Base-by-base conservation (phyloP, 1,284 basidiomycete species). In the Pseudozyma tsukubaensis region DNA sequence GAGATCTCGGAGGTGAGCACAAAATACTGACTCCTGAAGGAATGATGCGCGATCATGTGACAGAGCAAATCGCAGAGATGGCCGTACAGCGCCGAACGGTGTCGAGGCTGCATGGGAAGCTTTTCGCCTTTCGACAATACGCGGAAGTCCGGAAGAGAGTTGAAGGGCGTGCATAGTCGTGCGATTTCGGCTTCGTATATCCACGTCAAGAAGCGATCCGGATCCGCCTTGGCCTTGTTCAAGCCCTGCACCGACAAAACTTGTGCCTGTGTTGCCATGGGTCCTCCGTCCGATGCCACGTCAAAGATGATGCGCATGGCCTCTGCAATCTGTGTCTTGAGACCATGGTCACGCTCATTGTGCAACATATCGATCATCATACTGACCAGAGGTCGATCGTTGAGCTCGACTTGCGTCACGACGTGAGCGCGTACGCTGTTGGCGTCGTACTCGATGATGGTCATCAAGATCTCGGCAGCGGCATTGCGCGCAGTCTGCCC, bases 251-350 rank as follows among this genome's bases (percentile, higher is more conserved):
- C 72, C 13, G 67, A 66, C 2, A 66, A 50, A n/a, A 83, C 79
- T 58, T 87, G 85, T 63, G 86, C 86, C 21, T 80, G 83, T 77
- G 61, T 72, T n/a, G 86, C 86, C 47, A 83, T 76, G 1, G 75
- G 68, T 9, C 73, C 76, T 13, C 65, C 68, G n/a, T 80, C 78
- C 1, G 68, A 54, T 13, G 52, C 61, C 9, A 86, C 85, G 78
- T 98, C 95, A 79, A 98, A 86, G 85, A 97, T 87, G 55, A 91
- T 88, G 85, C 91, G 91, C 78, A 98, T 83, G n/a, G 92, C 91
- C 85, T 99, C 96, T 0, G 92, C 91, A 53, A 97, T 88, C 84
- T 96, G 93, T 82, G 92, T 92, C 85, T 97, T 93, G 55, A 97
- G 88, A 1, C 94, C 94, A 75, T 94, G 82, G 80, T 99, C 94